Evolutionary conservation across 441 rosid species (phyloP).

Genomic region (Erodium moschatum): DNA sequence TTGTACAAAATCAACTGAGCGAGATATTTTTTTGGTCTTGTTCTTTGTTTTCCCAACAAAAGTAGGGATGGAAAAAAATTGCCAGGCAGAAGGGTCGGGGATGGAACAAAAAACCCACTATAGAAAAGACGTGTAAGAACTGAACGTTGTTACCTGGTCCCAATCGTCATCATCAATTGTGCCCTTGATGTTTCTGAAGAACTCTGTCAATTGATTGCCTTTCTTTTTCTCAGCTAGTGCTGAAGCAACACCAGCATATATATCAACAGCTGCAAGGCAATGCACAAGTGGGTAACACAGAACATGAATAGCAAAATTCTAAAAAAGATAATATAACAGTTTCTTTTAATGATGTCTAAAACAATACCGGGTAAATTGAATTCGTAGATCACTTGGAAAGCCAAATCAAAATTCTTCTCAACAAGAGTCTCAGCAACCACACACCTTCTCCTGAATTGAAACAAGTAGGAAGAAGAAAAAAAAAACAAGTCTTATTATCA

Average conservation of each 20-base stretch:
- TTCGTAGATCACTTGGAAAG: constrained; percentile 81
- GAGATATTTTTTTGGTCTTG: background rate
- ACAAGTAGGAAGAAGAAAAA: constrained; percentile 13
- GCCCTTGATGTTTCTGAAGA: constrained; percentile 86
- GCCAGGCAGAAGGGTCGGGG: too few relatives aligned
- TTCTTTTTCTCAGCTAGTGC: constrained; percentile 91
- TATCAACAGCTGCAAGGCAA: constrained; percentile 65
- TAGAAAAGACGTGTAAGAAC: background rate
- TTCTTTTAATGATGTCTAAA: background rate
- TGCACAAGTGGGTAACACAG: background rate
- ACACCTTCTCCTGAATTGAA: constrained; percentile 66
- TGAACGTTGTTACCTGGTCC: constrained; percentile 66
- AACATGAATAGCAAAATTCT: constrained; percentile 9
- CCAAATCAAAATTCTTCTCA: constrained; percentile 90
- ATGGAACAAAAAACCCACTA: too few relatives aligned
- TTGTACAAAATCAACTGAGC: background rate
- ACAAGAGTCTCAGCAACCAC: constrained; percentile 82
- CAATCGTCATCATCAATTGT: constrained; percentile 87
- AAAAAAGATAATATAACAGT: background rate
- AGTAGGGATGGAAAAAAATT: too few relatives aligned
- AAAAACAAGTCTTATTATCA: constrained; percentile 1
- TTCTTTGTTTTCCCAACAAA: too few relatives aligned
- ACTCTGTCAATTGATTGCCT: constrained; percentile 86
- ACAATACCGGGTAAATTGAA: constrained; percentile 77
- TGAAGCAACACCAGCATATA: constrained; percentile 94